phyloP scores from a whole-genome alignment of 108 stramenopile genomes.

The Cyclotella sp. region DNA sequence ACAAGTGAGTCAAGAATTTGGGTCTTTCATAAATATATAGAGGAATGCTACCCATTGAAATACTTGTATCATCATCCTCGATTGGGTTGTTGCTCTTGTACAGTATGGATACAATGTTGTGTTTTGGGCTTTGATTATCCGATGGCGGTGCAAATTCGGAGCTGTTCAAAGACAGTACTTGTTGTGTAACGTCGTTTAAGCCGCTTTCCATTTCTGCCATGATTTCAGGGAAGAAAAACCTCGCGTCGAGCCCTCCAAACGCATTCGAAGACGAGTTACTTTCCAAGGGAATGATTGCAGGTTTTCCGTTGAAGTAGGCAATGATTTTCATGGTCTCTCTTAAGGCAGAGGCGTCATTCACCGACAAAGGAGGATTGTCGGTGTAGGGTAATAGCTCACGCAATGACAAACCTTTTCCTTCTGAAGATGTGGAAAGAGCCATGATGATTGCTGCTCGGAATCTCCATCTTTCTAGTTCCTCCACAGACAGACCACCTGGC shows the following conservation, averaged over 20 bases:
- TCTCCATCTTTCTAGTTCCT: conserved; percentile 74
- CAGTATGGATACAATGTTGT: conserved; percentile 21
- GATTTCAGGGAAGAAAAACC: conserved; percentile 81
- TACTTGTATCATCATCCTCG: conserved; percentile 14
- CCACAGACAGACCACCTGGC: conserved; percentile 9
- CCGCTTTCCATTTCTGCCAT: conserved; percentile 60
- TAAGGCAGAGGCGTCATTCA: conserved; percentile 45
- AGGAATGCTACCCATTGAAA: conserved; percentile 41
- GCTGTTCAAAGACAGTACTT: conserved; percentile 17
- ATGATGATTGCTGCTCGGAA: conserved; percentile 69
- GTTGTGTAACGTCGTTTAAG: conserved; percentile 11
- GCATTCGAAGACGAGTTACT: conserved; percentile 1
- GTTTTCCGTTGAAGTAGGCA: conserved; percentile 83
- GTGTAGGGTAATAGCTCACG: conserved; percentile 66
- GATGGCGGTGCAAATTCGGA: conserved; percentile 47
- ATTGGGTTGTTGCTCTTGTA: conserved; percentile 27
- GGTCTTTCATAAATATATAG: conserved; percentile 62
- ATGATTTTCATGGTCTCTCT: conserved; percentile 64
- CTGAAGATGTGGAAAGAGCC: conserved; percentile 31
- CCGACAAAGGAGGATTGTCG: conserved; percentile 70
- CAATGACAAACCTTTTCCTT: conserved; percentile 57
- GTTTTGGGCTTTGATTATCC: conserved; percentile 14
- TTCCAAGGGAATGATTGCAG: conserved; percentile 31
- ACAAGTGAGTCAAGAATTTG: conserved; percentile 62
- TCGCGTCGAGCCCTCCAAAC: conserved; percentile 25